Percentiles rank a stretch among this genome's conserved stretches.
phyloP scores from a whole-genome alignment of 2,329 filamentous ascomycete species.

The Fusarium burgessii region DNA sequence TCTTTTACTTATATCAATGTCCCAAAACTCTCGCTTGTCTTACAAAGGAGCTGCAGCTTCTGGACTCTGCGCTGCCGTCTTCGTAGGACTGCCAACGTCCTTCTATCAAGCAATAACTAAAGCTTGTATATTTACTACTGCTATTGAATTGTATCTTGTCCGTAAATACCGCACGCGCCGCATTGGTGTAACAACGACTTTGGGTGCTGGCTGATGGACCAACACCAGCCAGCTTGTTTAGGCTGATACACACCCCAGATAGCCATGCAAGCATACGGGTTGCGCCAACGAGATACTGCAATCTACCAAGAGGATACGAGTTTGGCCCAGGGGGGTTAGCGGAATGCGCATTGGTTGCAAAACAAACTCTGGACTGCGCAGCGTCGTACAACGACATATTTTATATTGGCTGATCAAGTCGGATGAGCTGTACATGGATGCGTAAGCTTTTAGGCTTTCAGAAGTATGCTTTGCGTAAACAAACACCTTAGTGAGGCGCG shows the following conservation, averaged over 20 bases:
- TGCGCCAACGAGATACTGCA: slow-evolving; percentile 1
- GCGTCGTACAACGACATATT: slow-evolving; percentile 17
- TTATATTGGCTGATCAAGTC: slow-evolving; percentile 17
- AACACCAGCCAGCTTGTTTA: background rate
- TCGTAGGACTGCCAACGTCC: slow-evolving; percentile 6
- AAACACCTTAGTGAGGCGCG: background rate
- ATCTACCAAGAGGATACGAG: slow-evolving; percentile 1
- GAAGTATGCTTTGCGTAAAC: background rate
- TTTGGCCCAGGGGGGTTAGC: slow-evolving; percentile 7
- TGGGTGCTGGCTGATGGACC: slow-evolving; percentile 8
- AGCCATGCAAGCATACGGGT: slow-evolving; percentile 3
- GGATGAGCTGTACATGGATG: background rate
- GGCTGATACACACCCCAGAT: background rate
- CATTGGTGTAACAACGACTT: slow-evolving; percentile 30
- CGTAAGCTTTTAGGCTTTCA: background rate
- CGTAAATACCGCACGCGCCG: slow-evolving; percentile 12
- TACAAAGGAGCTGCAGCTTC: background rate
- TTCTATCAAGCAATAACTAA: background rate
- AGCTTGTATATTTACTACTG: background rate
- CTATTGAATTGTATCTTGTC: background rate
- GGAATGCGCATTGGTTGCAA: slow-evolving; percentile 27
- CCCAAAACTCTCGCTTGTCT: background rate
- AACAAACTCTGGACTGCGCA: slow-evolving; percentile 2
- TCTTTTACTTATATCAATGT: background rate
- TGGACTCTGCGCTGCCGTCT: slow-evolving; percentile 14